These are phyloP conservation scores for Nitzschia sp. DNA, from an alignment of 108 stramenopile species.

Conservation along the genomic window DNA sequence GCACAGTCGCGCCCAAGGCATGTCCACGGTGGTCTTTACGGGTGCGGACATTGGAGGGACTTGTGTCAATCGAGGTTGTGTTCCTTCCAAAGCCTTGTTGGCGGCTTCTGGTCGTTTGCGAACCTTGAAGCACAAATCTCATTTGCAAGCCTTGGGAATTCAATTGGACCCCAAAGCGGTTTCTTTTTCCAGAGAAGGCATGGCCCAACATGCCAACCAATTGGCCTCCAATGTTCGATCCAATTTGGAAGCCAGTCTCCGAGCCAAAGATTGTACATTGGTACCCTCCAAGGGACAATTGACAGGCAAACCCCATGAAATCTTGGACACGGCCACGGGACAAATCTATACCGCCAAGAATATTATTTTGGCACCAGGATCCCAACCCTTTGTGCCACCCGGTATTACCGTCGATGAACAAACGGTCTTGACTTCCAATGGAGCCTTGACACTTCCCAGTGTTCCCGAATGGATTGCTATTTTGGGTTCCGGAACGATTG, in stretches of 20 bases:
- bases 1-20: slow-evolving; percentile 88
- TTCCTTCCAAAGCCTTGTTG: slow-evolving; percentile 96
- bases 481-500: slow-evolving; percentile 98
- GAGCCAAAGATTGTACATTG: slow-evolving; percentile 86
- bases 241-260: slow-evolving; percentile 86
- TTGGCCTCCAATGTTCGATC: slow-evolving; percentile 91
- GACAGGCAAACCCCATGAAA: slow-evolving; percentile 82
- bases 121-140: slow-evolving; percentile 83
- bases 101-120: slow-evolving; percentile 94
- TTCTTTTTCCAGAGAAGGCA: slow-evolving; percentile 82
- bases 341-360: slow-evolving; percentile 92
- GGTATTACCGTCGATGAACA: slow-evolving; percentile 94
- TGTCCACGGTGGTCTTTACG: slow-evolving; percentile 92
- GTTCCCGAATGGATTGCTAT: slow-evolving; percentile 98
- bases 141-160: slow-evolving; percentile 86
- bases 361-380: slow-evolving; percentile 98
- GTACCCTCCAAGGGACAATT: slow-evolving; percentile 82
- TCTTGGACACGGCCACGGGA: slow-evolving; percentile 79
- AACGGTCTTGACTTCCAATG: slow-evolving; percentile 97
- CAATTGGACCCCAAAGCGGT: slow-evolving; percentile 44
- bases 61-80: slow-evolving; percentile 98
- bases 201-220: slow-evolving; percentile 95
- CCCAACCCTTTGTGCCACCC: slow-evolving; percentile 95
- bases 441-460: slow-evolving; percentile 84
- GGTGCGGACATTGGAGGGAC: slow-evolving; percentile 96